Evolutionary conservation across 2,329 filamentous ascomycete genomes (phyloP).

Genomic region (Fusarium ambrosium): DNA sequence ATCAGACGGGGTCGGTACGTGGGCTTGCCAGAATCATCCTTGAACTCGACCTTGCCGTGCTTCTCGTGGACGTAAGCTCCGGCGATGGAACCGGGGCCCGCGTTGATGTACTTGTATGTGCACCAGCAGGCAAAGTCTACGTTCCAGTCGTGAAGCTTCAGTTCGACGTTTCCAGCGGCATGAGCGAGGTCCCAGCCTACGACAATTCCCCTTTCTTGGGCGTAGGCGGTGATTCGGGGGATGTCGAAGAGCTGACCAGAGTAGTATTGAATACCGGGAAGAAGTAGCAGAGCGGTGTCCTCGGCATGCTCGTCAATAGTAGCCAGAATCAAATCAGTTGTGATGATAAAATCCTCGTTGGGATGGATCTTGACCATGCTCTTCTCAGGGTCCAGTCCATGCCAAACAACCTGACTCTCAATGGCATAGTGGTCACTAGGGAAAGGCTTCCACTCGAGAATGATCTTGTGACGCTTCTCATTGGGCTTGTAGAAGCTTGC

Average conservation of each 20-base stretch:
- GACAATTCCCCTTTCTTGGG: slow-evolving; percentile 76
- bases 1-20: slow-evolving; percentile 75
- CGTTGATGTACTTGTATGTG: slow-evolving; percentile 94
- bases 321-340: slow-evolving; percentile 78
- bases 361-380: slow-evolving; percentile 83
- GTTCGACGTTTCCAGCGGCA: slow-evolving; percentile 84
- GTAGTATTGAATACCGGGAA: slow-evolving; percentile 93
- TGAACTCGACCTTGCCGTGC: slow-evolving; percentile 70
- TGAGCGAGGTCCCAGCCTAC: slow-evolving; percentile 93
- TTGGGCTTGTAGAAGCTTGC: slow-evolving; percentile 85
- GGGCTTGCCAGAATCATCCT: slow-evolving; percentile 52
- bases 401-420: slow-evolving; percentile 82
- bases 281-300: slow-evolving; percentile 79
- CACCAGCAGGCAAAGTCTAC: slow-evolving; percentile 96
- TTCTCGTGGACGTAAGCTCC: slow-evolving; percentile 84
- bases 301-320: slow-evolving; percentile 81
- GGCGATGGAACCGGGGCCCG: slow-evolving; percentile 84
- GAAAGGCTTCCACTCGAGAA: slow-evolving; percentile 91
- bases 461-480: slow-evolving; percentile 77
- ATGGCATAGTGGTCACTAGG: slow-evolving; percentile 90
- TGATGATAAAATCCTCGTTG: slow-evolving; percentile 70
- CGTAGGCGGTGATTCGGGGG: slow-evolving; percentile 80
- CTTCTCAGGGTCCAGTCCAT: slow-evolving; percentile 74
- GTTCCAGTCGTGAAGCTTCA: slow-evolving; percentile 87
- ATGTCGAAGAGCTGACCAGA: slow-evolving; percentile 92